Percentiles rank a stretch among this genome's conserved stretches.
These are phyloP conservation scores for Boletellus ananiceps DNA, from an alignment of 768 basidiomycete genomes.

Conservation along the genomic window DNA sequence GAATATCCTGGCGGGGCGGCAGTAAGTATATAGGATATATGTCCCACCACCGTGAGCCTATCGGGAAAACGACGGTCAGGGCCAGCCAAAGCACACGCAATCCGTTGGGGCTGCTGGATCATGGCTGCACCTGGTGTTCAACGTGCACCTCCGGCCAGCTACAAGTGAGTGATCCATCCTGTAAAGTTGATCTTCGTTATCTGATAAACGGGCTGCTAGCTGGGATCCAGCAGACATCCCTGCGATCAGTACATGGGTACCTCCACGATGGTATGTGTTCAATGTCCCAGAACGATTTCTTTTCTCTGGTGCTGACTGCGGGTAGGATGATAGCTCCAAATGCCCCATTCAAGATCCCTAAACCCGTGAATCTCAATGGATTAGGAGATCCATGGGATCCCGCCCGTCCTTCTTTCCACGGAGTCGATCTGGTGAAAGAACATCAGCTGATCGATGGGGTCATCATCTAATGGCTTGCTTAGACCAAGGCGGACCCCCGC, in stretches of 20 bases:
- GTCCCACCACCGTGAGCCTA: neutral
- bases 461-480: neutral
- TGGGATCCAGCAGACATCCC: constrained; percentile 25
- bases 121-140: constrained; percentile 26
- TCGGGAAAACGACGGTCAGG: neutral
- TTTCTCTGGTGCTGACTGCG: neutral
- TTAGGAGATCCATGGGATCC: constrained; percentile 24
- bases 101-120: neutral
- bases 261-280: constrained; percentile 21
- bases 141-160: constrained; percentile 8
- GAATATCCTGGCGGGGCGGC: neutral
- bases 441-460: neutral
- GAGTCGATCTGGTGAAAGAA: constrained; percentile 18
- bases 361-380: constrained; percentile 12
- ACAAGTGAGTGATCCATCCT: constrained; percentile 10
- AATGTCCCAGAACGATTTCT: neutral
- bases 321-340: constrained; percentile 21
- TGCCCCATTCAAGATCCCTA: neutral
- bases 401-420: constrained; percentile 19
- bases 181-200: neutral
- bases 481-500: constrained; percentile 21
- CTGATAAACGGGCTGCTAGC: constrained; percentile 4
- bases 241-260: constrained; percentile 23
- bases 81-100: neutral
- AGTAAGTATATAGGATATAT: neutral